Conservation (phyloP, 2,329 filamentous ascomycete genomes). For the Tolypocladium capitatum region DNA sequence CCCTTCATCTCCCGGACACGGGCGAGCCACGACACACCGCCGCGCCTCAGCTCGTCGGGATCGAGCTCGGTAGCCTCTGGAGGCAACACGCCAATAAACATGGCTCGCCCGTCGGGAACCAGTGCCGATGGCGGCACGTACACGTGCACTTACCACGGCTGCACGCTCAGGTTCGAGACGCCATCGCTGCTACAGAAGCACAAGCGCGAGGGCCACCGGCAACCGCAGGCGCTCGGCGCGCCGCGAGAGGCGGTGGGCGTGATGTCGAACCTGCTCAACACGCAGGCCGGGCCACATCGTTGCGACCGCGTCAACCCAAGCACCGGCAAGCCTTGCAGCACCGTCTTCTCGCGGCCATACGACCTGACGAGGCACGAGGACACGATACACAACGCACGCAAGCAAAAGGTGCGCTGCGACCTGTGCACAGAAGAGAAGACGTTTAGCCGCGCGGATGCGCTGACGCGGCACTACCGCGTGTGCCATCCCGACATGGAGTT, state of each 20-base stretch:
- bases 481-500: slow-evolving; percentile 83
- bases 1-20: slow-evolving; percentile 30
- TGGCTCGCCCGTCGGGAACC: slow-evolving; percentile 45
- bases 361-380: slow-evolving; percentile 94
- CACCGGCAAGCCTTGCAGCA: slow-evolving; percentile 89
- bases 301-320: slow-evolving; percentile 90
- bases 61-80: slow-evolving; percentile 27
- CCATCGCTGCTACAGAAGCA: slow-evolving; percentile 83
- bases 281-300: slow-evolving; percentile 82
- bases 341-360: slow-evolving; percentile 88
- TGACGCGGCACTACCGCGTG: slow-evolving; percentile 87
- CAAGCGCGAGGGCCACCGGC: slow-evolving; percentile 84
- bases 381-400: slow-evolving; percentile 89
- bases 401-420: slow-evolving; percentile 88
- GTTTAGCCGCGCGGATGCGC: slow-evolving; percentile 86
- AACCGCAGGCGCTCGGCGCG: slow-evolving; percentile 37
- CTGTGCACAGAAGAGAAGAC: slow-evolving; percentile 94
- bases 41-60: slow-evolving; percentile 30
- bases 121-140: slow-evolving; percentile 77
- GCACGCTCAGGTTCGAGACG: slow-evolving; percentile 76
- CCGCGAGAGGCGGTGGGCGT: slow-evolving; percentile 22
- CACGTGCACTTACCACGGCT: slow-evolving; percentile 91
- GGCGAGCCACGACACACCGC: slow-evolving; percentile 19
- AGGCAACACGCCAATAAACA: slow-evolving; percentile 17
- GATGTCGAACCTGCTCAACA: slow-evolving; percentile 53